Base-by-base conservation (phyloP, 1,139 yeast genomes). In the Sugiyamaella grinbergsii region DNA sequence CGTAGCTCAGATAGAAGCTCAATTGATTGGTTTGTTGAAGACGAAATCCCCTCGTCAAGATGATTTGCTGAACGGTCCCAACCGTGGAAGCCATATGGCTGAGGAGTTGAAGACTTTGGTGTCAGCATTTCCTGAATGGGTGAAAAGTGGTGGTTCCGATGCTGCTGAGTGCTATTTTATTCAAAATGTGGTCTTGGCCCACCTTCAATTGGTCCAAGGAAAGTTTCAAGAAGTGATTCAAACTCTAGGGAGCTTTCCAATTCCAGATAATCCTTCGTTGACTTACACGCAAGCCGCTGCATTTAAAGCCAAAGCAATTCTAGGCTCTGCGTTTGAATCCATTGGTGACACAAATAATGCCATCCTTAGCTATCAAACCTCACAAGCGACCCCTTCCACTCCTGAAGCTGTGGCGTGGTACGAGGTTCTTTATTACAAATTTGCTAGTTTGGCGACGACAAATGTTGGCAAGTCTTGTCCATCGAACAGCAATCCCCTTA, bases 261-360 rank as follows among this genome's bases (percentile, higher is more conserved):
- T 18, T 15, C 49, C 49, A 8, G 34, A 26, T 16, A 24, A 16
- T 11, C 29, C 46, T 18, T 28, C 32, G 4, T 37, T 53, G 33
- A 48, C 43, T 24, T 64, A 63, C 47, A 53, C 63, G 1, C 41
- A 45, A 20, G 63, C 57, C 10, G 59, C 55, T 2, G 50, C 49
- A 1, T 47, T 60, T 39, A 62, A 62, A 50, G 56, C 54, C 24
- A 51, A 55, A 6, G 65, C 63, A 4, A 52, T 65, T 23, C 53
- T 64, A 18, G 69, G 64, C 5, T 51, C 61, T 5, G 62, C 68
- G 2, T 57, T 52, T 43, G 67, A 65, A 48, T 54, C 53, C 3
- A 37, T 51, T 5, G 57, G 56, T 8, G 47, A 54, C 19, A 28
- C 56, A 3, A 58, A 58, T n/a, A 50, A 55, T n/a, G 67, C 69